Percentiles rank a stretch among this genome's conserved stretches.
phyloP scores from a whole-genome alignment of 805 yeast genomes.

The Saitoella complicata region DNA sequence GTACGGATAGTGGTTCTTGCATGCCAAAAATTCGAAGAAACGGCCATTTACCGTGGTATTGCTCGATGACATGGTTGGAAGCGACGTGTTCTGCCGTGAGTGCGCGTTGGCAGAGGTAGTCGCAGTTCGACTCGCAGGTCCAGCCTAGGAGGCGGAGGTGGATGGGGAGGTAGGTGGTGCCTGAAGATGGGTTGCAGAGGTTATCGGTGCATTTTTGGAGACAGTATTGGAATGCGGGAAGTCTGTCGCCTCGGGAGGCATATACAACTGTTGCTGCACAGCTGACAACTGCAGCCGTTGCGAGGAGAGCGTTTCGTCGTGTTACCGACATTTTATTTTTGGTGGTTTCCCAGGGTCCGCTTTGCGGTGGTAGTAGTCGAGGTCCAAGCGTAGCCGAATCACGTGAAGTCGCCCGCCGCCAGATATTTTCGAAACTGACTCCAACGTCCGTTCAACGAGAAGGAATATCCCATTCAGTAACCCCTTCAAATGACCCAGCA shows the following conservation, averaged over 20 bases:
- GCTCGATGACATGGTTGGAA: constrained; percentile 41
- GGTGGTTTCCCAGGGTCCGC: no score
- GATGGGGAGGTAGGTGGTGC: constrained; percentile 20
- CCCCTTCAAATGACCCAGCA: no score
- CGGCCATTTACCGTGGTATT: constrained; percentile 98
- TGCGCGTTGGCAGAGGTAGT: constrained; percentile 76
- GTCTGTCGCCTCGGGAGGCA: constrained; percentile 37
- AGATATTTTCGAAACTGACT: no score
- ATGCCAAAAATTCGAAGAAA: constrained; percentile 59
- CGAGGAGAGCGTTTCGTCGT: no score
- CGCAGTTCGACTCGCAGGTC: constrained; percentile 72
- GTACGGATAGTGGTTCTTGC: constrained; percentile 68
- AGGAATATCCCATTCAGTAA: no score
- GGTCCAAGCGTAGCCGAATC: no score
- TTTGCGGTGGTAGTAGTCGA: no score
- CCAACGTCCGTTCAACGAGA: no score
- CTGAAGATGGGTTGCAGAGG: constrained; percentile 20
- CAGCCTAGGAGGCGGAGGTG: constrained; percentile 39
- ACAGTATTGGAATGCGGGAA: constrained; percentile 33
- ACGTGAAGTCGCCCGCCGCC: no score
- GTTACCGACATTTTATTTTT: no score
- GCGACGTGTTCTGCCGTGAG: constrained; percentile 41
- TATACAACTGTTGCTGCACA: constrained; percentile 1
- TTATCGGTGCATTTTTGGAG: constrained; percentile 23
- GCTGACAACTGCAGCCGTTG: no score